phyloP scores from a whole-genome alignment of 257 asterid species.

The Solanum ahanhuiri region DNA sequence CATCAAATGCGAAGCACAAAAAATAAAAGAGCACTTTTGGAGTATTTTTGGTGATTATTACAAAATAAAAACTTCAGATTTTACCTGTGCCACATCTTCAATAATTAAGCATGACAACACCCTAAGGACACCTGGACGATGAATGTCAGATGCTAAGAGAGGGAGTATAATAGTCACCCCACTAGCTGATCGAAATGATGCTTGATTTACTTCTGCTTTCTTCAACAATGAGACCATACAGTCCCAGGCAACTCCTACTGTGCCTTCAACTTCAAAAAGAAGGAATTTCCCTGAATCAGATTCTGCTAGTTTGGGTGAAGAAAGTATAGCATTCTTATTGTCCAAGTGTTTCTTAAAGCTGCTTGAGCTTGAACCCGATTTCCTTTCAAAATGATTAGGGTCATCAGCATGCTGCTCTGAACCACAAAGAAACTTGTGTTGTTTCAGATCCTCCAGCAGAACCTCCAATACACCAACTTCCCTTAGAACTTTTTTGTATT shows the following conservation, averaged over 20 bases:
- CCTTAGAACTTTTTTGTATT: constrained; percentile 86
- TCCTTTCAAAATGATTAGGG: constrained; percentile 45
- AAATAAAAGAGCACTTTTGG: not conserved
- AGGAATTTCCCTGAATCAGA: constrained; percentile 70
- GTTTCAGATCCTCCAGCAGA: constrained; percentile 90
- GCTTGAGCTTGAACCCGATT: constrained; percentile 59
- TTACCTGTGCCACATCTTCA: constrained; percentile 78
- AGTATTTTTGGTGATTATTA: not conserved
- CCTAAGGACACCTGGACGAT: constrained; percentile 85
- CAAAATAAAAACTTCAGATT: not conserved
- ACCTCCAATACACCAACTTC: constrained; percentile 98
- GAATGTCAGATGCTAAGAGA: constrained; percentile 74
- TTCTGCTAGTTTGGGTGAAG: constrained; percentile 86
- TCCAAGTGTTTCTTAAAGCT: constrained; percentile 79
- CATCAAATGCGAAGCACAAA: not conserved
- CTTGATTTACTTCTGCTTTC: constrained; percentile 88
- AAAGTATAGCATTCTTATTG: constrained; percentile 74
- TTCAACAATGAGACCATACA: constrained; percentile 79
- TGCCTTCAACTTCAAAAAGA: constrained; percentile 72
- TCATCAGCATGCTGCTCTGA: constrained; percentile 51
- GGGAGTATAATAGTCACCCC: constrained; percentile 78
- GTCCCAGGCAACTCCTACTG: constrained; percentile 83
- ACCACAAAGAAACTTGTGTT: constrained; percentile 66
- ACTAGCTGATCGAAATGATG: constrained; percentile 72
- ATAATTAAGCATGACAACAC: constrained; percentile 85